phyloP scores from a whole-genome alignment of 78 protist species.

The Paratrimastix pyriformis region DNA sequence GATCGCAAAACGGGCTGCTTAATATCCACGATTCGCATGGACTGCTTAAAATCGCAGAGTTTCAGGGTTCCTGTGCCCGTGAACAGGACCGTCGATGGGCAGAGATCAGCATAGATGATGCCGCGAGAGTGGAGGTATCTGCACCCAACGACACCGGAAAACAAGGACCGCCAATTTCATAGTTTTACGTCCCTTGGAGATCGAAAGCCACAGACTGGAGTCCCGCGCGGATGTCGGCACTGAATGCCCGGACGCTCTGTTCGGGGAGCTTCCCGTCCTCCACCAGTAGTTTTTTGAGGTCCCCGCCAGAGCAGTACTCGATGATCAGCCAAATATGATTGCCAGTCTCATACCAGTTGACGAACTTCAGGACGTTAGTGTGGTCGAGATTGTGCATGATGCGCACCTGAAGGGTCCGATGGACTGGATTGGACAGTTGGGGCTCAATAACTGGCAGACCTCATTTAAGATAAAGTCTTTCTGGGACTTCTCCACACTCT shows the following conservation, averaged over 20 bases:
- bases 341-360: slow-evolving; percentile 53
- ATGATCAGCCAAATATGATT: slow-evolving; percentile 56
- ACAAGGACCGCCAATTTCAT: background rate
- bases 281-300: slow-evolving; percentile 15
- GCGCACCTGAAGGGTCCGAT: no score
- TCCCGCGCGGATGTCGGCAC: slow-evolving; percentile 32
- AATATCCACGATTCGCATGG: background rate
- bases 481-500: slow-evolving; percentile 35
- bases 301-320: slow-evolving; percentile 52
- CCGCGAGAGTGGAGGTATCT: slow-evolving; percentile 34
- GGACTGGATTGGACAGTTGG: background rate
- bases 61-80: slow-evolving; percentile 38
- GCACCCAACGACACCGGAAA: background rate
- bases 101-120: slow-evolving; percentile 28
- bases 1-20: background rate
- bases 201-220: slow-evolving; percentile 6
- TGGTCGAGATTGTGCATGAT: slow-evolving; percentile 36
- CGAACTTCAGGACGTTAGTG: slow-evolving; percentile 35
- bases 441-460: background rate
- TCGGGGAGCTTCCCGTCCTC: slow-evolving; percentile 36
- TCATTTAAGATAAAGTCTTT: slow-evolving; percentile 3
- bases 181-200: background rate
- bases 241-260: background rate
- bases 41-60: slow-evolving; percentile 32
- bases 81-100: slow-evolving; percentile 42